Conservation (phyloP, 768 basidiomycete species). For the Lactarius tabidus region DNA sequence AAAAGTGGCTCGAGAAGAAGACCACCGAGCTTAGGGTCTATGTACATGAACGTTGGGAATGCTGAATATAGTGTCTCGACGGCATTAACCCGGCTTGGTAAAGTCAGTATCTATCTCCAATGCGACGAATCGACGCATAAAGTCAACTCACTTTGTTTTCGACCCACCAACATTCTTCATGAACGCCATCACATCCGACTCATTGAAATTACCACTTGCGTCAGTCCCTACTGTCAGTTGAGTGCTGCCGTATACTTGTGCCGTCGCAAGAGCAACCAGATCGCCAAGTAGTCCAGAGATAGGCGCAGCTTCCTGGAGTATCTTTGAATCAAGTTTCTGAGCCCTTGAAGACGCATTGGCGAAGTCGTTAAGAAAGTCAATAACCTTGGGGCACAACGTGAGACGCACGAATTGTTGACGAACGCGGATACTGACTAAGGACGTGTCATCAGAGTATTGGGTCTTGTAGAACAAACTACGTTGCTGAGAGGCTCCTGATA, state of each 20-base stretch:
- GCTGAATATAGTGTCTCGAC: constrained; percentile 53
- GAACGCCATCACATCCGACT: constrained; percentile 48
- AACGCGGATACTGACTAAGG: neutral
- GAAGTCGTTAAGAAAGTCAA: neutral
- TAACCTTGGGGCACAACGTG: neutral
- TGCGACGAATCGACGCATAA: neutral
- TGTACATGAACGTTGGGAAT: constrained; percentile 51
- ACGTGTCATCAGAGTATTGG: neutral
- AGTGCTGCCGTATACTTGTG: neutral
- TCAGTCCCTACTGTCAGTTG: constrained; percentile 22
- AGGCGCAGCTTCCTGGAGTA: neutral
- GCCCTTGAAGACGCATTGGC: neutral
- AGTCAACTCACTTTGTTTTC: constrained; percentile 36
- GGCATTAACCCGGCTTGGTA: constrained; percentile 37
- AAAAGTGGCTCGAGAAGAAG: constrained; percentile 27
- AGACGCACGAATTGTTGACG: neutral
- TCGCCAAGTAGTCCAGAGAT: neutral
- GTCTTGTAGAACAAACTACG: neutral
- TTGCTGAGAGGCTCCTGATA: neutral
- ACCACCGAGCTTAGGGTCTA: constrained; percentile 46
- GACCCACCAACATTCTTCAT: constrained; percentile 35
- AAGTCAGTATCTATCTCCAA: neutral
- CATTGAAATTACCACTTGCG: constrained; percentile 46
- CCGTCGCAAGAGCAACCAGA: neutral
- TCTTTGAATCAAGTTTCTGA: neutral